phyloP scores from a whole-genome alignment of 805 yeast genomes.

The Spathaspora hagerdaliae region DNA sequence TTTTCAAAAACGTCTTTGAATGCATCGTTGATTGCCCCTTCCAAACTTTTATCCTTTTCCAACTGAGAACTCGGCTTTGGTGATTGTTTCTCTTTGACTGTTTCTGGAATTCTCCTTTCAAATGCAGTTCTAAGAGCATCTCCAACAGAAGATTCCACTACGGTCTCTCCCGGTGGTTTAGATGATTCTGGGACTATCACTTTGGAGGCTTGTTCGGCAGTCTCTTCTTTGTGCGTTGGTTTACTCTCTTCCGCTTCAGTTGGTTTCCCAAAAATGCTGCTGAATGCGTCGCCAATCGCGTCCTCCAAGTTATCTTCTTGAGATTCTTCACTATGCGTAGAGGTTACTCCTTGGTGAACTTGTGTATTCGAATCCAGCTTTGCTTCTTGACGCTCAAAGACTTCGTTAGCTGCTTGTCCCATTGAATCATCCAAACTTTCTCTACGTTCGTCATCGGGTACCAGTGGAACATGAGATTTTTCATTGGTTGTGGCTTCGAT shows the following conservation, averaged over 20 bases:
- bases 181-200: neutral
- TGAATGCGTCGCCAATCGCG: constrained; percentile 7
- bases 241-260: neutral
- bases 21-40: constrained; percentile 35
- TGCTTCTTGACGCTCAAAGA: too few species aligned
- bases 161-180: neutral
- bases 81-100: neutral
- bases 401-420: too few species aligned
- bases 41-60: constrained; percentile 11
- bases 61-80: constrained; percentile 20
- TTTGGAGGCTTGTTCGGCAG: neutral
- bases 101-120: neutral
- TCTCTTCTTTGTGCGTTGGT: neutral
- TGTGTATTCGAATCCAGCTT: too few species aligned
- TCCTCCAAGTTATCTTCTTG: neutral
- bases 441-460: too few species aligned
- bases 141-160: constrained; percentile 16
- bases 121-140: constrained; percentile 12
- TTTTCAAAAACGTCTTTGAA: constrained; percentile 12
- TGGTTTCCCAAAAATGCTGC: neutral
- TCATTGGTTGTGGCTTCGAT: neutral
- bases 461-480: too few species aligned
- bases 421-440: too few species aligned
- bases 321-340: neutral
- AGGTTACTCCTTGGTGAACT: too few species aligned